These are phyloP conservation scores for Melastoma malabathricum DNA, from an alignment of 345 rosid genomes.

Conservation along the genomic window DNA sequence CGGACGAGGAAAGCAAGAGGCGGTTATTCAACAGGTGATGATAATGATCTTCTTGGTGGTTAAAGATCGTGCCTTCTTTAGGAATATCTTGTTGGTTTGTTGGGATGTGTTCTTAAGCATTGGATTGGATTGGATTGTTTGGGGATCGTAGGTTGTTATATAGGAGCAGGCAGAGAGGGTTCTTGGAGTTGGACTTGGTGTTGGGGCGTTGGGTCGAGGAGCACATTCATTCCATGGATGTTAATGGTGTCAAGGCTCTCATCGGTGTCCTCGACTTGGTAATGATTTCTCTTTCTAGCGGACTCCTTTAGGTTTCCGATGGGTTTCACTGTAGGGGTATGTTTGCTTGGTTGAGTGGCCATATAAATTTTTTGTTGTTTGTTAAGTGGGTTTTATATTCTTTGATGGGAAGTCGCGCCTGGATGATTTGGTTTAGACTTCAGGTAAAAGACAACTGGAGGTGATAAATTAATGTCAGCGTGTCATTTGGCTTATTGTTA, in stretches of 20 bases:
- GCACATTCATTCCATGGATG: slow-evolving; percentile 61
- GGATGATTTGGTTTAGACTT: too few relatives aligned
- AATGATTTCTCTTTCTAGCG: slow-evolving; percentile 5
- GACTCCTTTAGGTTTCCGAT: background rate
- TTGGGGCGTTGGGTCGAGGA: slow-evolving; percentile 91
- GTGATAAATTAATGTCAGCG: too few relatives aligned
- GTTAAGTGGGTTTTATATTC: too few relatives aligned
- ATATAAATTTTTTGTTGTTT: too few relatives aligned
- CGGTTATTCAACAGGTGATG: slow-evolving; percentile 62
- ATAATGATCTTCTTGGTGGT: background rate
- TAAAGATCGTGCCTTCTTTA: background rate
- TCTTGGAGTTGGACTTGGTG: slow-evolving; percentile 81
- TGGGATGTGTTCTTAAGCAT: background rate
- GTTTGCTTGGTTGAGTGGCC: too few relatives aligned
- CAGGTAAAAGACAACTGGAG: too few relatives aligned
- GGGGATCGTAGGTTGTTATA: slow-evolving; percentile 44
- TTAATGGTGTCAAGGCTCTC: slow-evolving; percentile 53
- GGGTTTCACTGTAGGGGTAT: too few relatives aligned
- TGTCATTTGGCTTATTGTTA: too few relatives aligned
- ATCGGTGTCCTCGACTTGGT: slow-evolving; percentile 79
- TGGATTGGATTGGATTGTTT: background rate
- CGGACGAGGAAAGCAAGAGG: slow-evolving; percentile 60
- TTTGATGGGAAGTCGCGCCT: too few relatives aligned
- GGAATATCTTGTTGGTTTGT: background rate
- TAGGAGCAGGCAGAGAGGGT: slow-evolving; percentile 93